Conservation (phyloP, 805 yeast genomes). For the Hanseniaspora taiwanica region DNA sequence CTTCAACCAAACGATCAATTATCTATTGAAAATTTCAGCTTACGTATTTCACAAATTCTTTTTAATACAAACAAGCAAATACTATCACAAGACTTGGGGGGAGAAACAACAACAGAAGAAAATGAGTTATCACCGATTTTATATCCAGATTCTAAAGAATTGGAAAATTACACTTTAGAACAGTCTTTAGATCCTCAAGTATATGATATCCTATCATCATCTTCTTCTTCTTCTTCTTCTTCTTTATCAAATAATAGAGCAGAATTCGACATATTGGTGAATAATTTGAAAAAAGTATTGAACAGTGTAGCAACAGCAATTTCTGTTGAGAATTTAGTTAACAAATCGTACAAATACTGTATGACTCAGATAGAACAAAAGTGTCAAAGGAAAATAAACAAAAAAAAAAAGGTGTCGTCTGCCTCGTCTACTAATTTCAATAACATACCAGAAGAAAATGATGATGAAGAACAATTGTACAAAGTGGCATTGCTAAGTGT, state of each 20-base stretch:
- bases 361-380: constrained; percentile 15
- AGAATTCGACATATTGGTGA: constrained; percentile 26
- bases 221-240: too few relatives aligned
- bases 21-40: constrained; percentile 45
- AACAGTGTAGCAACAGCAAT: constrained; percentile 17
- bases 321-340: constrained; percentile 17
- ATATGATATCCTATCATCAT: too few relatives aligned
- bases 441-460: constrained; percentile 3
- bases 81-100: constrained; percentile 21
- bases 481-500: constrained; percentile 21
- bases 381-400: constrained; percentile 10
- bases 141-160: constrained; percentile 31
- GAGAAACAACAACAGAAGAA: constrained; percentile 13
- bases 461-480: constrained; percentile 3
- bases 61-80: constrained; percentile 19
- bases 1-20: constrained; percentile 66
- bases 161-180: constrained; percentile 40
- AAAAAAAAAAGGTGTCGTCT: constrained; percentile 2
- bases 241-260: constrained; percentile 8
- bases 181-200: constrained; percentile 37
- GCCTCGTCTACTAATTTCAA: not conserved
- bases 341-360: constrained; percentile 18
- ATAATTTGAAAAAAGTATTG: constrained; percentile 33
- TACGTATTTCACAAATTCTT: constrained; percentile 26
- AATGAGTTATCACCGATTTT: constrained; percentile 25